phyloP scores from a whole-genome alignment of 352 stramenopile genomes.

The Phytophthora cactorum region DNA sequence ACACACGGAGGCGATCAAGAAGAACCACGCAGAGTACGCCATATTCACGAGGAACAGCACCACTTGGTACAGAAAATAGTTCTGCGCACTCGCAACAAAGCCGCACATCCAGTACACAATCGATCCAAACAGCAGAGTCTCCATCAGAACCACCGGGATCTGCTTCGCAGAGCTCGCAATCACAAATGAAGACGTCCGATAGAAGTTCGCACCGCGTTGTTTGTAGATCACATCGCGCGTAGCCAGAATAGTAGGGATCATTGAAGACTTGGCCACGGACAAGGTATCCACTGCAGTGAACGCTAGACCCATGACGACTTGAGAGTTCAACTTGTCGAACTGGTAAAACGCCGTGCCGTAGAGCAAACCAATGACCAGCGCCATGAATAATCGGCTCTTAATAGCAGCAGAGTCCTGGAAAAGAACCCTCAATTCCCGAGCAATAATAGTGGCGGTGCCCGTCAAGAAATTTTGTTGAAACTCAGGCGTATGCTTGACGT shows the following conservation, averaged over 20 bases:
- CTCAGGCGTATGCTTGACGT: slow-evolving; percentile 31
- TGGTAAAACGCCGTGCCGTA: slow-evolving; percentile 32
- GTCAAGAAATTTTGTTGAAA: slow-evolving; percentile 33
- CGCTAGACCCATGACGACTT: slow-evolving; percentile 49
- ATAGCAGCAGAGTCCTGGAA: slow-evolving; percentile 32
- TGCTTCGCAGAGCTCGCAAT: slow-evolving; percentile 48
- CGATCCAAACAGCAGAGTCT: slow-evolving; percentile 79
- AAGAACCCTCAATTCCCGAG: slow-evolving; percentile 36
- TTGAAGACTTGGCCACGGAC: slow-evolving; percentile 67
- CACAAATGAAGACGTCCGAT: slow-evolving; percentile 75
- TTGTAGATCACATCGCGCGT: slow-evolving; percentile 82
- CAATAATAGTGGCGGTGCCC: slow-evolving; percentile 11
- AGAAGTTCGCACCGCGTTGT: slow-evolving; percentile 84
- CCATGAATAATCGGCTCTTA: slow-evolving; percentile 29
- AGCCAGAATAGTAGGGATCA: slow-evolving; percentile 75
- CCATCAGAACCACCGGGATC: slow-evolving; percentile 50
- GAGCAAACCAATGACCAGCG: slow-evolving; percentile 24
- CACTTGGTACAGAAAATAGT: slow-evolving; percentile 66
- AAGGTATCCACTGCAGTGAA: slow-evolving; percentile 85
- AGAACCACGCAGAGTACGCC: slow-evolving; percentile 45
- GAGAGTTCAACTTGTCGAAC: slow-evolving; percentile 23
- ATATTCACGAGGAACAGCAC: slow-evolving; percentile 63
- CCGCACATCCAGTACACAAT: slow-evolving; percentile 88
- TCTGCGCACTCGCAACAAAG: slow-evolving; percentile 43
- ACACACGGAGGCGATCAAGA: slow-evolving; percentile 39